Conservation (phyloP, 495 filamentous ascomycete genomes). For the Tuber melanosporum region DNA sequence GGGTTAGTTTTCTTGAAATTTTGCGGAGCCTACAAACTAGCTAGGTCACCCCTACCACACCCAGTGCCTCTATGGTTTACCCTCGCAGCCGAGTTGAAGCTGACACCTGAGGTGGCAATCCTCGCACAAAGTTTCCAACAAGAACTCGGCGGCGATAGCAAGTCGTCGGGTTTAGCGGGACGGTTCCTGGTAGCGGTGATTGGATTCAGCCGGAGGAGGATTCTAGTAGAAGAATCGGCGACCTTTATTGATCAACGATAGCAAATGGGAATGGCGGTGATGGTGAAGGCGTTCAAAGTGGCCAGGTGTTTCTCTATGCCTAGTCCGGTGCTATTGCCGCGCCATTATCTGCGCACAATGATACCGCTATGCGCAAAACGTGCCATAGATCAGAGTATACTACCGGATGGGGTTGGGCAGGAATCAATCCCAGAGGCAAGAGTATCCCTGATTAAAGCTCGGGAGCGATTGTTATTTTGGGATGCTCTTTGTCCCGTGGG, state of each 20-base stretch:
- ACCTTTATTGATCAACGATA: neutral
- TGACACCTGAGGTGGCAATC: too few species aligned
- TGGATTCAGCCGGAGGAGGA: neutral
- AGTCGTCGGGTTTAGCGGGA: neutral
- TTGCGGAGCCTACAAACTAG: neutral
- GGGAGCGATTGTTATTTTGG: too few species aligned
- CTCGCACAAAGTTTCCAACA: too few species aligned
- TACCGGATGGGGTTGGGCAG: too few species aligned
- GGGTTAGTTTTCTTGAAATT: neutral
- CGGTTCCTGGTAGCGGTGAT: neutral
- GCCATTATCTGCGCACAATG: neutral
- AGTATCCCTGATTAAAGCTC: too few species aligned
- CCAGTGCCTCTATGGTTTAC: too few species aligned
- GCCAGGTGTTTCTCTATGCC: neutral
- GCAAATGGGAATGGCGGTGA: neutral
- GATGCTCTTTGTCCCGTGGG: too few species aligned
- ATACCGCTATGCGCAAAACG: too few species aligned
- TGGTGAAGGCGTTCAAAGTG: neutral
- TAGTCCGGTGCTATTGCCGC: neutral
- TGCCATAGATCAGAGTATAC: too few species aligned
- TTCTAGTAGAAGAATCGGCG: neutral
- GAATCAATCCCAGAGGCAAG: too few species aligned
- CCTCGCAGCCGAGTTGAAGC: too few species aligned
- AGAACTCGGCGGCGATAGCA: neutral
- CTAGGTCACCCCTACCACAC: neutral